phyloP scores from a whole-genome alignment of 305 asterid genomes.

The Fraxinus latifolia region DNA sequence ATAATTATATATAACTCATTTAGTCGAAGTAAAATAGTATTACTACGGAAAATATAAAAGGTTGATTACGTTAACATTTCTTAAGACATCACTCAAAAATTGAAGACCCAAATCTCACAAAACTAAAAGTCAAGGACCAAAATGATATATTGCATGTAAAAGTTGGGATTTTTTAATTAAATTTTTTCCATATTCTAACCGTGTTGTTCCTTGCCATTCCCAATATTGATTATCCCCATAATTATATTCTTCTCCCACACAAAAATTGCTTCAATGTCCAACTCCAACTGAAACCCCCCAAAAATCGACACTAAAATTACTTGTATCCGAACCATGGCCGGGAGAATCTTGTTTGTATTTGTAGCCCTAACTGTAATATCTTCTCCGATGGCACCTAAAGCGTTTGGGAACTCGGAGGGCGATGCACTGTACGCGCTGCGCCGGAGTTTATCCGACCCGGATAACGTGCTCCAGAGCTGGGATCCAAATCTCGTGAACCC shows the following conservation, averaged over 20 bases:
- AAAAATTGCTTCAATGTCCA: background rate
- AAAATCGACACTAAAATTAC: slow-evolving; percentile 13
- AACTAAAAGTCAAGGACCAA: background rate
- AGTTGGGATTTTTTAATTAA: background rate
- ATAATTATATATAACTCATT: background rate
- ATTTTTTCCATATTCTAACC: background rate
- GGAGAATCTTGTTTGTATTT: slow-evolving; percentile 29
- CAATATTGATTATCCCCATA: slow-evolving; percentile 40
- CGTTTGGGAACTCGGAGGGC: slow-evolving; percentile 71
- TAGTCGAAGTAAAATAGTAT: background rate
- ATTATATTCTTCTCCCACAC: background rate
- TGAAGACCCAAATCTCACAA: background rate
- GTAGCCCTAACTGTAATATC: slow-evolving; percentile 31
- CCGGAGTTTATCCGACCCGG: slow-evolving; percentile 82
- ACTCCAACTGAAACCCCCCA: slow-evolving; percentile 4
- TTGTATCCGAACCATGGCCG: slow-evolving; percentile 32
- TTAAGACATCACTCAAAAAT: background rate
- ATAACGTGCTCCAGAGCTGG: slow-evolving; percentile 92
- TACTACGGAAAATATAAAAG: background rate
- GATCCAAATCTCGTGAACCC: slow-evolving; percentile 90
- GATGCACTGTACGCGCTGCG: slow-evolving; percentile 92
- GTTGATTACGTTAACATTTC: background rate
- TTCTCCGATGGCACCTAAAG: slow-evolving; percentile 35
- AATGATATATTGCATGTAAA: background rate
- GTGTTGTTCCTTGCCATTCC: slow-evolving; percentile 29